phyloP scores from a whole-genome alignment of 2,329 filamentous ascomycete genomes.

The Nigrograna mackinnonii region DNA sequence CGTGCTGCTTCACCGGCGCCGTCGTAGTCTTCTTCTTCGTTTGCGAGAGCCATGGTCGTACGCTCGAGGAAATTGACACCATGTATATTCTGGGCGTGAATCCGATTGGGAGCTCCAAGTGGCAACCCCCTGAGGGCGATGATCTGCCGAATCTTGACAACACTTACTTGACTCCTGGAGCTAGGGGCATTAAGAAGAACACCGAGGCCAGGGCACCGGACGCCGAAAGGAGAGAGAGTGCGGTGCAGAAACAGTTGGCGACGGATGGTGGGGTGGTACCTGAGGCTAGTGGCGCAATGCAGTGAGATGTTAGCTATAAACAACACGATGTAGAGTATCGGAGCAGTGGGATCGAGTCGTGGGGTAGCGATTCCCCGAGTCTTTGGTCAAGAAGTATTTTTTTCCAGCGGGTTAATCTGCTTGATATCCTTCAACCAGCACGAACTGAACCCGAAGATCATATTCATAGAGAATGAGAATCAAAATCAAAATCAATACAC shows the following conservation, averaged over 20 bases:
- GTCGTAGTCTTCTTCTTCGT: constrained; percentile 77
- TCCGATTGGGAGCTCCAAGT: constrained; percentile 65
- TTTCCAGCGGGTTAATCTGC: too few species aligned
- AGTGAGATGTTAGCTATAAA: neutral
- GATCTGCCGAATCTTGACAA: constrained; percentile 36
- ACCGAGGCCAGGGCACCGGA: constrained; percentile 31
- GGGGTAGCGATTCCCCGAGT: too few species aligned
- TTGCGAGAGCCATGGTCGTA: constrained; percentile 72
- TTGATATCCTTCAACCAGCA: too few species aligned
- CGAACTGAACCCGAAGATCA: too few species aligned
- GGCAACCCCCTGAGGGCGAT: constrained; percentile 43
- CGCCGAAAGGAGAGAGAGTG: constrained; percentile 22
- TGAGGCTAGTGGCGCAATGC: neutral
- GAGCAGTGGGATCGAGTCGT: too few species aligned
- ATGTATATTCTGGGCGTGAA: constrained; percentile 69
- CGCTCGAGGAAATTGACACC: constrained; percentile 77
- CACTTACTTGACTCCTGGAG: constrained; percentile 37
- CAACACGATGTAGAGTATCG: too few species aligned
- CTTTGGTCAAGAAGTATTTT: too few species aligned
- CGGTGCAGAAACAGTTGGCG: neutral
- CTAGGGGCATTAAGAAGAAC: constrained; percentile 36
- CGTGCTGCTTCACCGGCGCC: constrained; percentile 67
- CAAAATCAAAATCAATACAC: too few species aligned
- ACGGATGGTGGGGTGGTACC: neutral
- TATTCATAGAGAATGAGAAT: too few species aligned